Evolutionary conservation across 1,284 basidiomycete species (phyloP), one percentile per base, ranked within the genome.

Genomic region (Apiotrichum gracile): DNA sequence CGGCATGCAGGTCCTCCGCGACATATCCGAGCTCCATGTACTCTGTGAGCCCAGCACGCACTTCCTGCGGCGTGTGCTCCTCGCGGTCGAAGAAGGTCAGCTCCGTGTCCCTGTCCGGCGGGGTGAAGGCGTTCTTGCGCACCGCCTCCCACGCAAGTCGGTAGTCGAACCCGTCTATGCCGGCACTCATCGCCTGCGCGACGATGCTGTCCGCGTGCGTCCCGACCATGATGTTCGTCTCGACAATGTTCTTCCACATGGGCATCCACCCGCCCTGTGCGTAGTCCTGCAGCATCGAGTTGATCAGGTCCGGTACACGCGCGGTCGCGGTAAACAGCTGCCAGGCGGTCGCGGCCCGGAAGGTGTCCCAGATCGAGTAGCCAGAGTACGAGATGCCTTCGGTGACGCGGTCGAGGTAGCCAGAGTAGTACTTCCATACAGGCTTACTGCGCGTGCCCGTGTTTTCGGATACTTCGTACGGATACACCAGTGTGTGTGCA

Each of bases 181-280:
- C 68, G 0, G 65, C 64, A 85, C 87, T 38, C 39, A 85, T 82
- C 0, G 87, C 87, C 70, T 90, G 87, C 0, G 88, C 85, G 38
- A 91, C 78, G 29, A 90, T 80, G 3, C 85, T 86, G 68, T 91
- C 88, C 3, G 86, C 85, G 60, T 91, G 86, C 0, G 87, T 89
- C 5, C 79, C 85, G 16, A 89, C 81, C 85, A 76, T 75, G 56
- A 76, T 71, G 62, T 75, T 74, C 17, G 72, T 74, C 62, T 72
- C 87, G 55, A 87, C 82, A 17, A 90, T 81, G 61, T 90, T 91
- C 74, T 89, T 89, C 88, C 88, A 91, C 87, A 91, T 90, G 0
- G 88, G 88, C 42, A 91, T 73, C 85, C 87, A 88, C 5, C 88
- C 88, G 25, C 86, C 83, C 81, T 88, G 60, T 47, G 62, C 51